phyloP scores from a whole-genome alignment of 306 rosid genomes.

The Comarum palustre region DNA sequence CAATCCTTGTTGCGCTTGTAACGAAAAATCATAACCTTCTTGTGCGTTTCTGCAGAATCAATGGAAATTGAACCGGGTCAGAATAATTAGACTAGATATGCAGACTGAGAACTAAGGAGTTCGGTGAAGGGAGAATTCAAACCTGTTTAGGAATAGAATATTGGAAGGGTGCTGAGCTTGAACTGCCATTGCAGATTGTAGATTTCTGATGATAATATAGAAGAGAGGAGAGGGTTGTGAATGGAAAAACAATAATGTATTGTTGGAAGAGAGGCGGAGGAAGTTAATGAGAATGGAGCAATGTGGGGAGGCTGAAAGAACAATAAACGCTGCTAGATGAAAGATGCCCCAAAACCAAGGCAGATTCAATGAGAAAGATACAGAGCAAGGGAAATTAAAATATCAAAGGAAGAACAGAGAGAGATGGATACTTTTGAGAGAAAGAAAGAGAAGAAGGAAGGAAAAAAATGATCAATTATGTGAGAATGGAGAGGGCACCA shows the following conservation, averaged over 20 bases:
- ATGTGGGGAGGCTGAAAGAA: constrained; percentile 28
- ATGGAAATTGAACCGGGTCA: constrained; percentile 2
- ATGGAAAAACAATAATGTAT: not conserved
- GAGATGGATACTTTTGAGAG: constrained; percentile 17
- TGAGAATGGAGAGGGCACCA: constrained; percentile 25
- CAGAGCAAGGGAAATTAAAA: constrained; percentile 1
- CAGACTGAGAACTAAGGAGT: not conserved
- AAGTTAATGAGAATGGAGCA: constrained; percentile 27
- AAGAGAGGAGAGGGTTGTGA: constrained; percentile 9
- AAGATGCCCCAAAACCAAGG: constrained; percentile 37
- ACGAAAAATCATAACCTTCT: constrained; percentile 66
- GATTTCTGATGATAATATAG: not conserved
- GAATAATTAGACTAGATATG: not conserved
- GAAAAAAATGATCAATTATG: constrained; percentile 21
- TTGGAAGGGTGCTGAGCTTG: constrained; percentile 98
- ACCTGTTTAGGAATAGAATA: constrained; percentile 73
- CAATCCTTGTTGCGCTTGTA: constrained; percentile 57
- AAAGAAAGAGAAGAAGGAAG: constrained; percentile 26
- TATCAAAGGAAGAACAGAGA: constrained; percentile 4
- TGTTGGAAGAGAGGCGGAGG: constrained; percentile 15
- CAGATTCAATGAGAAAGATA: constrained; percentile 37
- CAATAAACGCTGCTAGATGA: constrained; percentile 40
- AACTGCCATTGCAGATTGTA: constrained; percentile 61
- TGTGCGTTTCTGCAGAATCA: constrained; percentile 53
- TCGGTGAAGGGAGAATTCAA: constrained; percentile 11